phyloP scores from a whole-genome alignment of 805 yeast species.

The Candida nanaspora region DNA sequence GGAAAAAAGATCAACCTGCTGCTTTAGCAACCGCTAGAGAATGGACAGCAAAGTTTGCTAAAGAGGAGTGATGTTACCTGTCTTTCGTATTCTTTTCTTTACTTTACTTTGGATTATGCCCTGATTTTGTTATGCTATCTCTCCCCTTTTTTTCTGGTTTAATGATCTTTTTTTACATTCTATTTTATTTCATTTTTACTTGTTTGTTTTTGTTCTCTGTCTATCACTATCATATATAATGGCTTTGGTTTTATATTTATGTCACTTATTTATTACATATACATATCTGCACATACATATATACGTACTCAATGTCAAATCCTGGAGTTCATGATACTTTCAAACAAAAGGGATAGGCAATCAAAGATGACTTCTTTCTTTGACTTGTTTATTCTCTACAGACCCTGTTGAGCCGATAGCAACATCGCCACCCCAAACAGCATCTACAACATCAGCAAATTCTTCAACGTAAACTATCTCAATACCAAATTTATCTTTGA shows the following conservation, averaged over 20 bases:
- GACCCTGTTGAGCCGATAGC: neutral
- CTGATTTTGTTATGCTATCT: too few relatives aligned
- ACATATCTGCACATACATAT: too few relatives aligned
- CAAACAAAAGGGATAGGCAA: too few relatives aligned
- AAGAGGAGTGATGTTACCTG: neutral
- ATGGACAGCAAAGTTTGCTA: constrained; percentile 43
- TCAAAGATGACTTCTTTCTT: constrained; percentile 12
- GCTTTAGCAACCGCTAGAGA: constrained; percentile 78
- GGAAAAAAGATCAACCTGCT: constrained; percentile 78
- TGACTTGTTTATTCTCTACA: neutral
- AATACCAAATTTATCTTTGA: constrained; percentile 48
- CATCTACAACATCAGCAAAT: constrained; percentile 66
- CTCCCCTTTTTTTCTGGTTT: too few relatives aligned
- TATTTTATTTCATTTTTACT: neutral
- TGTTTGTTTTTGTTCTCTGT: neutral
- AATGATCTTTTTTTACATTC: neutral
- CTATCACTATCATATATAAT: too few relatives aligned
- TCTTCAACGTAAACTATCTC: constrained; percentile 61
- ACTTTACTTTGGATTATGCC: too few relatives aligned
- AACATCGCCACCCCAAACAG: constrained; percentile 58
- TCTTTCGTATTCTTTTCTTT: neutral
- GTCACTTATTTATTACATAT: too few relatives aligned
- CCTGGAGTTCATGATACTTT: too few relatives aligned
- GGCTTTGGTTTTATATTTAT: too few relatives aligned
- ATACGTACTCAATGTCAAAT: too few relatives aligned